Base-by-base conservation (phyloP, 225 moss, liverwort and hornwort species). In the Marchantia paleacea region DNA sequence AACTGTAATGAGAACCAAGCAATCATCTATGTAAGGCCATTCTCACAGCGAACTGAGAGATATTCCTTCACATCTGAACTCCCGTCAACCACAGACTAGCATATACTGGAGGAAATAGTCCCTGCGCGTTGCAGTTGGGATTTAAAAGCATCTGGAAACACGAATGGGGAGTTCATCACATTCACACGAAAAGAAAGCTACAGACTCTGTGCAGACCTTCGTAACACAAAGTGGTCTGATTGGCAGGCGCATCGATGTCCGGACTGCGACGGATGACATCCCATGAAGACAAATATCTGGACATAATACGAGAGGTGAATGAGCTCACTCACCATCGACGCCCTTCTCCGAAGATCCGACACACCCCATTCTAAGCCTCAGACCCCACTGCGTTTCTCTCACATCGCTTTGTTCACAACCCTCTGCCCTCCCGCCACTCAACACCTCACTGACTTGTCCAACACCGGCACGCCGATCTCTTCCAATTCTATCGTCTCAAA, bases 331-430 rank as follows among this genome's bases (percentile, higher is more conserved):
- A 89, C 89, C 87, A 61, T 90, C 90, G 47, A 79, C 85, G 29
- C 90, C 87, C 63, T 85, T 90, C 28, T 85, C 80, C 14, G 84
- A 75, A 24, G 90, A 90, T 60, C 90, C 90, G 29, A 90, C 85
- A 75, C 90, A 90, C 79, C 90, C 89, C 89, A 89, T 89, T 79
- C 74, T 74, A 55, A 20, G 55, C 22, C 65, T 67, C 55, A 54
- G 12, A 55, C 13, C 28, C 55, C 72, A 12, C 19, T 28, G 50
- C 64, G 50, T n/a, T 70, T 67, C 73, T 80, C 55, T 82, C 79
- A 82, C 85, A 82, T 81, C 60, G 74, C 85, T 81, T 77, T 76
- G 49, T 53, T 63, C 78, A 22, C 74, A 74, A 5, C 74, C 54
- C 74, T 68, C 14, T 22, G 26, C 7, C 1, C 74, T 26, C 6